Conservation (phyloP, 2,329 filamentous ascomycete genomes). For the Madurella fahalii region DNA sequence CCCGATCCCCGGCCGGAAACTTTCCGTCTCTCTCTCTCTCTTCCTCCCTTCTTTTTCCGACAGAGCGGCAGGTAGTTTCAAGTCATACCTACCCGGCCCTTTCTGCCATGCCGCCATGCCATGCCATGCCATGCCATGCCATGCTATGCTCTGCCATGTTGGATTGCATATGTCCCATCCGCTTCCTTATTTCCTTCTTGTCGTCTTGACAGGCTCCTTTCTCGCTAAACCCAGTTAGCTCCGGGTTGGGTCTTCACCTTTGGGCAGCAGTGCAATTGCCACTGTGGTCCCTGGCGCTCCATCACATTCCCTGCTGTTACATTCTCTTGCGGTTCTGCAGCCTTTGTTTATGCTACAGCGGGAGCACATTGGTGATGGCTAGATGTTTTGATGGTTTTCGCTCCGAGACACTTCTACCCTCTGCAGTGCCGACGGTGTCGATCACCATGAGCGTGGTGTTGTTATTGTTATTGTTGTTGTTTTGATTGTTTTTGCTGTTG, state of each 20-base stretch:
- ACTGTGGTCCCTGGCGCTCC: background rate
- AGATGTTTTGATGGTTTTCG: background rate
- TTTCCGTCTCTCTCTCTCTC: no score
- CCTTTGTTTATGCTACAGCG: background rate
- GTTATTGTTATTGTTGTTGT: background rate
- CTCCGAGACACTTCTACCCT: background rate
- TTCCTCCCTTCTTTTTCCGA: no score
- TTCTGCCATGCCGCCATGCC: no score
- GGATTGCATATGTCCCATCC: background rate
- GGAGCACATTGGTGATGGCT: background rate
- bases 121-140: no score
- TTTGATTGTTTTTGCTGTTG: background rate
- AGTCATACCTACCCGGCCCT: no score
- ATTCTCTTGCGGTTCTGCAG: background rate
- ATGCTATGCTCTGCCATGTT: background rate
- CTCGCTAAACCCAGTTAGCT: background rate
- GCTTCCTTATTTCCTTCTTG: background rate
- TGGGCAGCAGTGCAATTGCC: constrained; percentile 7
- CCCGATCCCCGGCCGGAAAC: no score
- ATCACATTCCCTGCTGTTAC: constrained; percentile 1
- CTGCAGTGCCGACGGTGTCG: no score
- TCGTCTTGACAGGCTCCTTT: background rate
- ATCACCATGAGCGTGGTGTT: no score
- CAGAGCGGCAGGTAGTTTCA: no score
- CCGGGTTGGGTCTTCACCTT: background rate